phyloP scores from a whole-genome alignment of 352 stramenopile genomes.

The Pythium biforme region DNA sequence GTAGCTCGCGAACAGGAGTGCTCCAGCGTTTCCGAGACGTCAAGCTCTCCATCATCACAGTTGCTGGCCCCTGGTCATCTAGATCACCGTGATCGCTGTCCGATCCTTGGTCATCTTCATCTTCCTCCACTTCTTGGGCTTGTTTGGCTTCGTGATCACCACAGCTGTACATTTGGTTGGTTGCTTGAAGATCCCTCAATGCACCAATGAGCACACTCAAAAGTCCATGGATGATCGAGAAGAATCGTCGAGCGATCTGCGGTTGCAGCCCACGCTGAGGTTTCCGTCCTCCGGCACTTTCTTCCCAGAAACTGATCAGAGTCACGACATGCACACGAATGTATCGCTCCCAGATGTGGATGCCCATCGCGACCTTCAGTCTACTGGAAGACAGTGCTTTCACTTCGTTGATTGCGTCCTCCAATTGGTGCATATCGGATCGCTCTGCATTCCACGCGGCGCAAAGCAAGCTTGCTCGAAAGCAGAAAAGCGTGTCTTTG shows the following conservation, averaged over 20 bases:
- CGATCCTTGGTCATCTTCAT: conserved; percentile 30
- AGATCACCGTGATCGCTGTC: conserved; percentile 30
- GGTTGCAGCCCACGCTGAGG: conserved; percentile 71
- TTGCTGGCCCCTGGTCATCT: conserved; percentile 19
- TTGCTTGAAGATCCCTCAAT: conserved; percentile 16
- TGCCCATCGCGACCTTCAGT: conserved; percentile 59
- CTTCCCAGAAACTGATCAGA: conserved; percentile 81
- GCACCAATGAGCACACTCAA: conserved; percentile 42
- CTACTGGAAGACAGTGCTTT: conserved; percentile 39
- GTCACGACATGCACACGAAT: conserved; percentile 80
- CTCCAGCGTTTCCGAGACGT: conserved; percentile 45
- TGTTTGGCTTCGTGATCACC: conserved; percentile 9
- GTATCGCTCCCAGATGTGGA: conserved; percentile 81
- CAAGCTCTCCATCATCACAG: conserved; percentile 48
- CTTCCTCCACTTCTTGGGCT: conserved; percentile 17
- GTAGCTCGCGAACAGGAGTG: conserved; percentile 49
- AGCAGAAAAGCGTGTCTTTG: conserved; percentile 60
- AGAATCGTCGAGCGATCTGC: conserved; percentile 73
- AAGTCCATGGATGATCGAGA: conserved; percentile 69
- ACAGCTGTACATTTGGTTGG: conserved; percentile 6
- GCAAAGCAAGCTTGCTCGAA: conserved; percentile 61
- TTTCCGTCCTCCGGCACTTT: conserved; percentile 64
- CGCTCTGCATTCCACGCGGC: conserved; percentile 79
- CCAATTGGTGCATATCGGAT: conserved; percentile 82
- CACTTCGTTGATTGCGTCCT: conserved; percentile 67